Evolutionary conservation across 78 protist species (phyloP).

Genomic region (Cyanophora paradoxa): DNA sequence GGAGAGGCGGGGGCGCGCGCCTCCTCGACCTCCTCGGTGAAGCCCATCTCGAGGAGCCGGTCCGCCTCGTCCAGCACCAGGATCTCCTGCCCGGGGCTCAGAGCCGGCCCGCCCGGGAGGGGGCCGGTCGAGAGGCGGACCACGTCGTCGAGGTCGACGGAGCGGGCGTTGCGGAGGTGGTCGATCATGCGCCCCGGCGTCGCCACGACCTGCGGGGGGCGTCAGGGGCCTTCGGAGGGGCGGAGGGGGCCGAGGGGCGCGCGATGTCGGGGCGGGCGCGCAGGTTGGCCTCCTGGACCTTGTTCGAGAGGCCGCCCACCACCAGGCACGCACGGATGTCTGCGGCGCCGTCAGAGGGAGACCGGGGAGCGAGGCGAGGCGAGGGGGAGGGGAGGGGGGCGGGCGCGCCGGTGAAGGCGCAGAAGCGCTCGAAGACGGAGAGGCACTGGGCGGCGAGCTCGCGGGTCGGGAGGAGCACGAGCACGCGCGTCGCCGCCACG

Average conservation of each 20-base stretch:
- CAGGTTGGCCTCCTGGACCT: conserved; percentile 52
- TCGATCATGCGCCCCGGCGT: conserved; percentile 91
- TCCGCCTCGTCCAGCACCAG: conserved; percentile 22
- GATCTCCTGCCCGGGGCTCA: not conserved
- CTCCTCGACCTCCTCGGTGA: conserved; percentile 61
- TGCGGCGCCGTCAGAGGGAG: conserved; percentile 13
- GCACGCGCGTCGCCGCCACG: conserved; percentile 12
- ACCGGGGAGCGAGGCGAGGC: not conserved
- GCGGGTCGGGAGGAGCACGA: conserved; percentile 71
- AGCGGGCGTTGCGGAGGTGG: conserved; percentile 63
- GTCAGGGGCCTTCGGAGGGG: not conserved
- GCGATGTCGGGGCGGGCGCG: conserved; percentile 59
- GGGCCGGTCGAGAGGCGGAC: conserved; percentile 50
- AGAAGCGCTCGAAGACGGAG: not conserved
- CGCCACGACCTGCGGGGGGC: conserved; percentile 52
- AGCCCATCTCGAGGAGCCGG: conserved; percentile 71
- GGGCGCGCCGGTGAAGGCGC: not conserved
- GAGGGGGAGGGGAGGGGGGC: not conserved
- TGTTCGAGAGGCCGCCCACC: conserved; percentile 70
- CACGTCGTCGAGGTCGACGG: conserved; percentile 59
- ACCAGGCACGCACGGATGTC: conserved; percentile 56
- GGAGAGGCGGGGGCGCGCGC: too few species aligned
- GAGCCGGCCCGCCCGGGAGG: conserved; percentile 88
- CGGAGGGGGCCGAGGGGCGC: not conserved
- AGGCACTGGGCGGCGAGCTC: conserved; percentile 82